Conservation (phyloP, 768 basidiomycete genomes). For the Tylopilus plumbeoviolaceoides region DNA sequence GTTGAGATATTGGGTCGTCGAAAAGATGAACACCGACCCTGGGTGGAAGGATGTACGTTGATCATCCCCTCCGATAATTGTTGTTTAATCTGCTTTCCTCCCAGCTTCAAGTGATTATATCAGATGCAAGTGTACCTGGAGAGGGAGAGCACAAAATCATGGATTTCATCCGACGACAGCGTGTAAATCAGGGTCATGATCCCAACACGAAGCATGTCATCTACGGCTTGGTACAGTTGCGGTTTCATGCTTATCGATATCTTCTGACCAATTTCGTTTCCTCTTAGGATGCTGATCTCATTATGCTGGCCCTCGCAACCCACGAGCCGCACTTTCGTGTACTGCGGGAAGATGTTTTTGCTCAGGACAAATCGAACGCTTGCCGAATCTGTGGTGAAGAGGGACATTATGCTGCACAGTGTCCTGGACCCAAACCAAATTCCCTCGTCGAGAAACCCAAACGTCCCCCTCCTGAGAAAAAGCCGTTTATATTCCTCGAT, state of each 20-base stretch:
- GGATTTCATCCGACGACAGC: slow-evolving; percentile 93
- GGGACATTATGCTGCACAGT: slow-evolving; percentile 94
- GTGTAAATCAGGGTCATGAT: slow-evolving; percentile 83
- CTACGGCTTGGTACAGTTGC: slow-evolving; percentile 78
- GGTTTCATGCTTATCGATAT: neutral
- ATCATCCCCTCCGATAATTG: neutral
- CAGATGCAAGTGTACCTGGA: slow-evolving; percentile 94
- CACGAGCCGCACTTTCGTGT: slow-evolving; percentile 99
- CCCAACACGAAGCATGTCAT: slow-evolving; percentile 96
- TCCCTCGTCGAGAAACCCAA: slow-evolving; percentile 42
- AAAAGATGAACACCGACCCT: slow-evolving; percentile 92
- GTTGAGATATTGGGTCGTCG: slow-evolving; percentile 92
- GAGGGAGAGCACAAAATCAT: slow-evolving; percentile 99
- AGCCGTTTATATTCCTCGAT: slow-evolving; percentile 99
- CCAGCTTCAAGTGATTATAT: slow-evolving; percentile 93
- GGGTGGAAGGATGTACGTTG: slow-evolving; percentile 85
- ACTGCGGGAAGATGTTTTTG: slow-evolving; percentile 96
- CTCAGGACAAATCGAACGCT: slow-evolving; percentile 70
- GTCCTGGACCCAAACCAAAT: slow-evolving; percentile 76
- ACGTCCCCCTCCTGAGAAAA: slow-evolving; percentile 54
- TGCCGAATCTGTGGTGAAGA: slow-evolving; percentile 94
- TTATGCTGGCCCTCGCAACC: slow-evolving; percentile 97
- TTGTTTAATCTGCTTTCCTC: neutral
- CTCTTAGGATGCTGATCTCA: slow-evolving; percentile 91
- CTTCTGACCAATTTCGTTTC: slow-evolving; percentile 9